Evolutionary conservation across 495 filamentous ascomycete genomes (phyloP).

Genomic region (Trypethelium eluteriae): DNA sequence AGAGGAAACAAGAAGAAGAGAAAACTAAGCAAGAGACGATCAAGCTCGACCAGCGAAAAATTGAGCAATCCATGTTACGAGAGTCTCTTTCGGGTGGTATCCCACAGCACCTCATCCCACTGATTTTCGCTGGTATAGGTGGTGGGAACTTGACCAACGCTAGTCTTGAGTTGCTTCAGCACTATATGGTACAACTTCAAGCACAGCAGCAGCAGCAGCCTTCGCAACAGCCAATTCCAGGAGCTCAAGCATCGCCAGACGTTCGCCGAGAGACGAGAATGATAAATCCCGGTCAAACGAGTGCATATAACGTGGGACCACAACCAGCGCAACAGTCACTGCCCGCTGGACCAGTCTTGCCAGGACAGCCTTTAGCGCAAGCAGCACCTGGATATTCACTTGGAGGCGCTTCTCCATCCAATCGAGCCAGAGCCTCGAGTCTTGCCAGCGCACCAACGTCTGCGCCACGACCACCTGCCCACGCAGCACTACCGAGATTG

Average conservation of each 20-base stretch:
- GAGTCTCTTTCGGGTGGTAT: constrained; percentile 75
- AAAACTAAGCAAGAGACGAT: constrained; percentile 72
- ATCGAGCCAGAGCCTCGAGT: constrained; percentile 29
- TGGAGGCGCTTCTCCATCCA: constrained; percentile 21
- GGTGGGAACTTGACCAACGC: constrained; percentile 54
- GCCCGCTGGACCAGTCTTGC: constrained; percentile 23
- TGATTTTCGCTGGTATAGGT: constrained; percentile 81
- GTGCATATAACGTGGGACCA: constrained; percentile 22
- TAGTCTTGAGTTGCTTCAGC: constrained; percentile 66
- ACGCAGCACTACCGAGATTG: constrained; percentile 44
- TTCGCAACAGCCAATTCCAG: constrained; percentile 40
- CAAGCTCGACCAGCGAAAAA: constrained; percentile 69
- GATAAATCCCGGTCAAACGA: constrained; percentile 30
- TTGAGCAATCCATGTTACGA: constrained; percentile 76
- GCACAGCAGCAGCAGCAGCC: constrained; percentile 38
- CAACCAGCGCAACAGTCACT: constrained; percentile 24
- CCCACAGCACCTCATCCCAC: constrained; percentile 76
- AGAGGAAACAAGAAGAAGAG: constrained; percentile 78
- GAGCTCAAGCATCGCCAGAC: constrained; percentile 37
- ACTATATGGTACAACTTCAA: constrained; percentile 48
- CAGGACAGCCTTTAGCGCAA: constrained; percentile 22
- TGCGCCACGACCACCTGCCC: constrained; percentile 30
- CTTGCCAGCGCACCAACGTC: constrained; percentile 33
- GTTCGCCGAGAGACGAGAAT: constrained; percentile 41
- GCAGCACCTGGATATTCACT: constrained; percentile 4